Percentiles rank a stretch among this genome's conserved stretches.
phyloP scores from a whole-genome alignment of 2,329 filamentous ascomycete species.

The Malbranchea zuffiana region DNA sequence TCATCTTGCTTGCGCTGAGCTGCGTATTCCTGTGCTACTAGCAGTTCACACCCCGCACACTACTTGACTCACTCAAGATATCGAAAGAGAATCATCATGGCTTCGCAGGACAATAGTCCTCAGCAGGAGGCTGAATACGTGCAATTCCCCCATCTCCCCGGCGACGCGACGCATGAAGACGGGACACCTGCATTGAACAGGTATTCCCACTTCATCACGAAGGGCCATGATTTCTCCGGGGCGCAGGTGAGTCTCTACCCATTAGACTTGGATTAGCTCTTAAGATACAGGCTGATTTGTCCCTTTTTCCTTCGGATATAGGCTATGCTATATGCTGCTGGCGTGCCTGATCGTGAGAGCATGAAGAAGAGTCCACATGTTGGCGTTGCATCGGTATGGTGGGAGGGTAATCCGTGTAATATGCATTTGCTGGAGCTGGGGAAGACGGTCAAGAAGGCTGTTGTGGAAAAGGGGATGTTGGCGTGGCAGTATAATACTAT shows the following conservation, averaged over 20 bases:
- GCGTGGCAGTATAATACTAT: constrained; percentile 93
- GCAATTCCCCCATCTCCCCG: constrained; percentile 46
- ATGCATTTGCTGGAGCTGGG: constrained; percentile 69
- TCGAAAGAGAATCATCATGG: too few species aligned
- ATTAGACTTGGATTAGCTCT: background rate
- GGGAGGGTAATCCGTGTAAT: constrained; percentile 95
- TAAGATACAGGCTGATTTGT: background rate
- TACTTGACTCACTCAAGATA: too few species aligned
- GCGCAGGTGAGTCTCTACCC: constrained; percentile 55
- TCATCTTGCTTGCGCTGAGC: background rate
- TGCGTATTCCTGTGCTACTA: background rate
- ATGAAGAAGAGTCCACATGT: constrained; percentile 91
- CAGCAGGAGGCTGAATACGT: constrained; percentile 43
- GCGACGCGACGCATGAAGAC: constrained; percentile 41
- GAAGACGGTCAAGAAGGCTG: constrained; percentile 71
- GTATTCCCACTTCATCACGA: constrained; percentile 73
- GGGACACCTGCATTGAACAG: constrained; percentile 64
- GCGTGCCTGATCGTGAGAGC: constrained; percentile 66
- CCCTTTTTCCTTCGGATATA: constrained; percentile 26
- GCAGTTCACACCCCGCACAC: too few species aligned
- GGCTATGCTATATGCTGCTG: constrained; percentile 93
- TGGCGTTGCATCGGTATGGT: constrained; percentile 86
- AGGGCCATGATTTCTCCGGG: constrained; percentile 79
- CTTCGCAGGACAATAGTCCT: too few species aligned
- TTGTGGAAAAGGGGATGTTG: constrained; percentile 75